Evolutionary conservation across 2,329 filamentous ascomycete species (phyloP), one percentile per base, ranked within the genome.

Genomic region (Fusarium temperatum): DNA sequence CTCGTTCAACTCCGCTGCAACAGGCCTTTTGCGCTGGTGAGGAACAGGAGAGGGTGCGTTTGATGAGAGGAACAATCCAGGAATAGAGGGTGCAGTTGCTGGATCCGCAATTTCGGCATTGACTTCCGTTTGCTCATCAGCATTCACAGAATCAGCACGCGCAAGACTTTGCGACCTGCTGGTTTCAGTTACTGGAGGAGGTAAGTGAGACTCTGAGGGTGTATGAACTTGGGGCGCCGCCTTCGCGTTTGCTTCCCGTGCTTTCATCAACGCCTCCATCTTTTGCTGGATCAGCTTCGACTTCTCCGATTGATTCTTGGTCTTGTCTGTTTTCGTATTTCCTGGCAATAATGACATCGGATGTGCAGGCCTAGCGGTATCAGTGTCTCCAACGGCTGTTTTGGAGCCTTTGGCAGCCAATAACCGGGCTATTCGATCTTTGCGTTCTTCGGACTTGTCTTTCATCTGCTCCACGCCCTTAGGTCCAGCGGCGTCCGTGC

Each of bases 391-490:
- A 36, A 79, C 60, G 32, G 76, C 70, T 32, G 77, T 48, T 39
- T 91, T 93, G 39, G 89, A 89, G 58, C 87, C 88, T 80, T 93
- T 95, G 4, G 89, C 90, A n/a, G 93, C 93, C 62, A 95, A 86
- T 63, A 95, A 87, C 55, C 92, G 90, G 8, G 93, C 93, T 68
- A 96, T 94, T 47, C 93, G 90, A 73, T 94, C 93, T 75, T 93
- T 94, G 28, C 93, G 88, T 77, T 93, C 90, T 72, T 93, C 86
- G 13, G 88, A 85, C 71, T 81, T 83, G 44, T 81, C 78, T n/a
- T 74, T 75, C 6, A 58, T 87, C 76, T 93, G 90, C 68, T 92
- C 85, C 13, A 86, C 83, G 74, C 75, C 38, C 75, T 76, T 36
- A 47, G 61, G 50, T 32, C 32, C 45, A 20, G 36, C 24, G 15